A percentile compares a stretch with the other conserved stretches of the same genome.
phyloP scores from a whole-genome alignment of 139 green algal genomes.

The Picochlorum sp. region DNA sequence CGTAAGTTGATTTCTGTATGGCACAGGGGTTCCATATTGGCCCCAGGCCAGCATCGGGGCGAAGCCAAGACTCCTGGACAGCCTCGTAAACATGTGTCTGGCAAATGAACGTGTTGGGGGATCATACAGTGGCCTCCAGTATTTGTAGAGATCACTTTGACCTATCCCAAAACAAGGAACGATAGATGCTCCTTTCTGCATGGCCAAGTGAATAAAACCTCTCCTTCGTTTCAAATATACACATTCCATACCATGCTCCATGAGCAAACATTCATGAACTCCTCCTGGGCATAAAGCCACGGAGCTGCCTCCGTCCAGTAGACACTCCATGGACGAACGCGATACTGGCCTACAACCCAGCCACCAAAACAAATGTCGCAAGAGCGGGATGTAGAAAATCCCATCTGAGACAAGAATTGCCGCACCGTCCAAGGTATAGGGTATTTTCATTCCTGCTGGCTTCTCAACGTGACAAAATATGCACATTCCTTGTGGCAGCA shows the following conservation, averaged over 20 bases:
- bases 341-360: conserved; percentile 16
- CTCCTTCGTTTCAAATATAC: conserved; percentile 50
- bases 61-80: conserved; percentile 21
- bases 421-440: not conserved
- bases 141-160: conserved; percentile 65
- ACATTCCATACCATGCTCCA: conserved; percentile 63
- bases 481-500: conserved; percentile 24
- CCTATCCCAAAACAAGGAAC: conserved; percentile 83
- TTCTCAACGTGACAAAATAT: conserved; percentile 10
- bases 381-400: conserved; percentile 8
- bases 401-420: conserved; percentile 24
- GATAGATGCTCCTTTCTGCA: conserved; percentile 52
- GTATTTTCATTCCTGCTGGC: not conserved
- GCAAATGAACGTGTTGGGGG: conserved; percentile 14
- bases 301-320: conserved; percentile 18
- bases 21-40: conserved; percentile 3
- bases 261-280: conserved; percentile 59
- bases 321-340: not conserved
- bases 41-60: conserved; percentile 21
- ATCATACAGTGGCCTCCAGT: conserved; percentile 24
- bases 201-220: conserved; percentile 69
- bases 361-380: conserved; percentile 28
- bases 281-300: conserved; percentile 41
- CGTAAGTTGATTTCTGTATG: conserved; percentile 8
- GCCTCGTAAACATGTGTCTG: not conserved